Conservation (phyloP, 805 yeast genomes). For the Wickerhamomyces pijperi region DNA sequence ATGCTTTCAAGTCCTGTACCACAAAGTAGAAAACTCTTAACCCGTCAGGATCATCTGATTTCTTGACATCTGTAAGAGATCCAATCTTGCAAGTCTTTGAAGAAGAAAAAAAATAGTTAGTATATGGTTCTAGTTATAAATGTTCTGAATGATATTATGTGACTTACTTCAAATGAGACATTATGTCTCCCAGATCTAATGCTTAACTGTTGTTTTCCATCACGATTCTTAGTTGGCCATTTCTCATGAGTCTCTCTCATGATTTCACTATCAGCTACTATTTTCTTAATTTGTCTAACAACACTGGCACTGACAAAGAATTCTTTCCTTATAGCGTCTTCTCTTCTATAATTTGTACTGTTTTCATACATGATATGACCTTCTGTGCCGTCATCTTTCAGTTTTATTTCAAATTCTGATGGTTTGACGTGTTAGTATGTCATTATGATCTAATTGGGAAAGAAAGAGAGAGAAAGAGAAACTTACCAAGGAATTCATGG, state of each 20-base stretch:
- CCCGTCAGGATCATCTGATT: constrained; percentile 32
- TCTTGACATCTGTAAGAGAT: constrained; percentile 27
- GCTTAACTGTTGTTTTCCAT: constrained; percentile 32
- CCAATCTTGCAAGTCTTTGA: constrained; percentile 27
- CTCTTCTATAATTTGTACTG: constrained; percentile 33
- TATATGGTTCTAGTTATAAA: neutral
- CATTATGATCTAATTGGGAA: too few species aligned
- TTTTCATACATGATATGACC: constrained; percentile 31
- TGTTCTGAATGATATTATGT: constrained; percentile 5
- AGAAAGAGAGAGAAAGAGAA: neutral
- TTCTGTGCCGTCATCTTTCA: constrained; percentile 18
- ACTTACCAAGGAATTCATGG: constrained; percentile 30
- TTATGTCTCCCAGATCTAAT: constrained; percentile 25
- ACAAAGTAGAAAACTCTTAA: constrained; percentile 31
- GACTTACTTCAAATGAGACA: constrained; percentile 19
- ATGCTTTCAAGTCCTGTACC: constrained; percentile 31
- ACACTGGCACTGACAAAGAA: constrained; percentile 23
- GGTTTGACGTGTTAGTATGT: neutral
- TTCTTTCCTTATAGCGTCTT: constrained; percentile 28
- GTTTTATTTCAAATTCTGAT: constrained; percentile 24
- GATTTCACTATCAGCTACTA: constrained; percentile 28
- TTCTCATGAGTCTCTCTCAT: constrained; percentile 25
- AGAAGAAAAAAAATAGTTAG: constrained; percentile 3
- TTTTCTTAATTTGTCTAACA: constrained; percentile 22
- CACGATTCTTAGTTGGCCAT: constrained; percentile 30